Evolutionary conservation across 1,284 basidiomycete genomes (phyloP), one percentile per base, ranked within the genome.

Genomic region (Chalciporus sp.): DNA sequence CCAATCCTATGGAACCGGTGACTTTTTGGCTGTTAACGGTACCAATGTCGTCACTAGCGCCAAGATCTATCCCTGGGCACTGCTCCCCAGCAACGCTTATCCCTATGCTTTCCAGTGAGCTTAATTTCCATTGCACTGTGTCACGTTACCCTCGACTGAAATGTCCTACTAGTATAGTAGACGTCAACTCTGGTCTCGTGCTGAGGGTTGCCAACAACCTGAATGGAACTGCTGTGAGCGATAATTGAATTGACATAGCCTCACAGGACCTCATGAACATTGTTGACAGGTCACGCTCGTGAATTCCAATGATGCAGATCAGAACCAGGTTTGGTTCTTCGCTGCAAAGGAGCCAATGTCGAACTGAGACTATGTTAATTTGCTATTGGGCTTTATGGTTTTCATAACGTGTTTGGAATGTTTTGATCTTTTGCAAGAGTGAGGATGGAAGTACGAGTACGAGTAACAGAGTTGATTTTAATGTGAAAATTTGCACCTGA

Each of bases 1-100:
- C 27, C 55, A 56, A 40, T 51, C 47, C 33, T 57, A 45, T 12
- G 47, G 52, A 17, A 57, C 55, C n/a, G 53, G 54, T 11, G 54
- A 33, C 27, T 57, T 56, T n/a, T 12, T 46, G 23, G 7, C 45
- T 11, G 42, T 41, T 17, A 28, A 27, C n/a, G 42, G 27, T 2
- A 26, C 23, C 11, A 41, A 42, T 1, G 47, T 56, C 14, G 37
- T 50, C n/a, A 55, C 47, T 4, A 50, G 53, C 27, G 3, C 20
- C 19, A 46, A 42, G 8, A 48, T 49, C 37, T 33, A 55, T 37
- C 29, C 41, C 1, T 56, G 55, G 47, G 23, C 19, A 28, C 33
- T 56, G 19, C 14, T 44, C 14, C 31, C 19, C 12, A 46, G 27
- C 6, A 46, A 3, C 16, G 8, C 16, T 16, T 29, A 42, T 31